Conservation (phyloP, 2,329 filamentous ascomycete species). For the Exophiala dermatitidis region DNA sequence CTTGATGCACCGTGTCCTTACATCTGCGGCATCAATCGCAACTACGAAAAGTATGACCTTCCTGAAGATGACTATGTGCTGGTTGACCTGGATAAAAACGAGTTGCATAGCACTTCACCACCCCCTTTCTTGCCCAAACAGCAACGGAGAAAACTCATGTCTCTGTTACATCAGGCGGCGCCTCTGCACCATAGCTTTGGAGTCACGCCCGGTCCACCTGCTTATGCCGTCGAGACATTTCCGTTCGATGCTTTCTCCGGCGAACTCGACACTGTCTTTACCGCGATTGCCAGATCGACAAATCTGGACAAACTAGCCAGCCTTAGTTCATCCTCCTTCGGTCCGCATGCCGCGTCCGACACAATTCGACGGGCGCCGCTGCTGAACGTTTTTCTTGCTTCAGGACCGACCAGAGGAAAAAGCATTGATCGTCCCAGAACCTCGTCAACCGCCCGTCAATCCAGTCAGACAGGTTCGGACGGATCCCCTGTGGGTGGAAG, state of each 20-base stretch:
- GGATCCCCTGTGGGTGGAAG: conserved; percentile 63
- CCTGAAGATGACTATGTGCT: conserved; percentile 94
- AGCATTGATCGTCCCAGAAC: conserved; percentile 59
- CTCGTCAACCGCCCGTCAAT: conserved; percentile 49
- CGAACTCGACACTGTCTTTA: conserved; percentile 76
- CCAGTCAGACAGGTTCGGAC: conserved; percentile 52
- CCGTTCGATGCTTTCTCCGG: conserved; percentile 85
- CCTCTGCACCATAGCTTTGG: conserved; percentile 83
- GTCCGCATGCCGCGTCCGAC: conserved; percentile 52
- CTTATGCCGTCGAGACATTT: conserved; percentile 87
- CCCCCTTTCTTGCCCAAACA: conserved; percentile 78
- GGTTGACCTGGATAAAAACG: conserved; percentile 86
- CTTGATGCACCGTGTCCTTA: conserved; percentile 94
- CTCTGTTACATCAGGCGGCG: conserved; percentile 79
- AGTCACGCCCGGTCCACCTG: conserved; percentile 78
- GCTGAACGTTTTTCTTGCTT: conserved; percentile 85
- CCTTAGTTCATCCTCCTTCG: conserved; percentile 84
- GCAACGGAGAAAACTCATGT: conserved; percentile 80
- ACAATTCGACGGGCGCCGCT: conserved; percentile 54
- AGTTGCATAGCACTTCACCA: conserved; percentile 73
- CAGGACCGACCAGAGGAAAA: conserved; percentile 47
- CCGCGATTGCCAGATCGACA: conserved; percentile 59
- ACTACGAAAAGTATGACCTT: conserved; percentile 77
- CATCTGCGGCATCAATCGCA: conserved; percentile 88
- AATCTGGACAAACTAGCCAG: conserved; percentile 79